phyloP scores from a whole-genome alignment of 176 grass and related monocot genomes.

The Lolium perenne region DNA sequence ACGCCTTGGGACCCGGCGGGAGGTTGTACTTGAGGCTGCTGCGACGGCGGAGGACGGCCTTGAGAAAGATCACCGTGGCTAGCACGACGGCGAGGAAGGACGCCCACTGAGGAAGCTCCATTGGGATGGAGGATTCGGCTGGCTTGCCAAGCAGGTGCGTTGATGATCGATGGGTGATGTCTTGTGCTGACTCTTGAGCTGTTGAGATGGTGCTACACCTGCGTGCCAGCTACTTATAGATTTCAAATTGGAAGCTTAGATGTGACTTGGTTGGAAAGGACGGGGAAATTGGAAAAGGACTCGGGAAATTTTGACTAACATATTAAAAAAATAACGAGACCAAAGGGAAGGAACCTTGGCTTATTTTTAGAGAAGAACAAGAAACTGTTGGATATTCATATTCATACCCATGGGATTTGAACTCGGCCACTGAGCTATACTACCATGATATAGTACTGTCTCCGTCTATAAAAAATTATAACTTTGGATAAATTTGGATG shows the following conservation, averaged over 20 bases:
- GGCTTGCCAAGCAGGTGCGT: not conserved
- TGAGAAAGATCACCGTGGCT: not conserved
- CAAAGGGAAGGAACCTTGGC: too few relatives aligned
- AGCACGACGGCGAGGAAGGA: not conserved
- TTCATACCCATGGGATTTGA: too few relatives aligned
- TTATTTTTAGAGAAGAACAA: too few relatives aligned
- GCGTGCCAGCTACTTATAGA: conserved; percentile 32
- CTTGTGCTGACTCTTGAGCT: not conserved
- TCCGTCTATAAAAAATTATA: too few relatives aligned
- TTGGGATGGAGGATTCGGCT: not conserved
- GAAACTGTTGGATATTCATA: too few relatives aligned
- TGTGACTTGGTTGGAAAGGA: conserved; percentile 36
- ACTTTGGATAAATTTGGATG: too few relatives aligned
- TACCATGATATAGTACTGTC: too few relatives aligned
- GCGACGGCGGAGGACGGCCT: not conserved
- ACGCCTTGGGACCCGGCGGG: not conserved
- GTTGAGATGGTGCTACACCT: conserved; percentile 1
- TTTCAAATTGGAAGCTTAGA: not conserved
- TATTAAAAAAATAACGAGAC: too few relatives aligned
- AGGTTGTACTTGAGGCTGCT: not conserved
- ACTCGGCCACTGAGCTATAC: too few relatives aligned
- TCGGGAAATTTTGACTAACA: not conserved
- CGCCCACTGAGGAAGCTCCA: not conserved
- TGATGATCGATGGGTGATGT: not conserved
- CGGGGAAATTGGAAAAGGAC: conserved; percentile 38